Evolutionary conservation across 257 asterid genomes (phyloP), one percentile per base, ranked within the genome.

Genomic region (Solanum bulbocastanum): DNA sequence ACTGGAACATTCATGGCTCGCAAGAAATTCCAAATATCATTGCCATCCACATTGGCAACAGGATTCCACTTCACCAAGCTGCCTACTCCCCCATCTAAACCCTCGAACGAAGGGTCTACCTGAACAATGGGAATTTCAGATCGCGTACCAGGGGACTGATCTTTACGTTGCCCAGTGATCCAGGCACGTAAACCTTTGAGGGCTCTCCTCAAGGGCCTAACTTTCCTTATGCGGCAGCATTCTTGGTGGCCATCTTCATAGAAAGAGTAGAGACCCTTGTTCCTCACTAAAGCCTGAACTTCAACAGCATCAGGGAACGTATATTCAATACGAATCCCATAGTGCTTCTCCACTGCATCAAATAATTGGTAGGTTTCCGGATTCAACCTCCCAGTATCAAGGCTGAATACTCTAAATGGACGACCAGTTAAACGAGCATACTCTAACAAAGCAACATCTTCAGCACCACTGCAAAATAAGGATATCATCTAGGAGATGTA

Each of bases 51-150:
- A 78, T 95, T 95, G 0, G 98, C 98, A 52, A 96, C 91, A 3
- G 98, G 99, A 71, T 96, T 96, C 98, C 98, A 96, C 93, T 96
- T 96, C 74, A 96, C 95, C 89, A 95, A 89, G 90, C 99, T 96
- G 66, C 98, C 98, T 16, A 35, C 36, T 71, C 98, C 98, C 58
- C 98, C 94, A 46, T 93, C 98, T 84, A 95, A 8, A 0, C 99
- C 98, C 89, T 95, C 98, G 3, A 96, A 96, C 20, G 90, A 94
- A 3, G 98, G 99, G 46, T 96, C 99, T 0, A 94, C 94, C 76
- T 96, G 98, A 33, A 96, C 97, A 8, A 95, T 90, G 0, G 98
- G 98, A 83, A 95, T 90, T 87, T 94, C 98, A 1, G 99, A 93
- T 25, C 98, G 93, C 13, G 98, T 96, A 0, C 99, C 98, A 0